Evolutionary conservation across 306 rosid genomes (phyloP).

Genomic region (Quillaja saponaria): DNA sequence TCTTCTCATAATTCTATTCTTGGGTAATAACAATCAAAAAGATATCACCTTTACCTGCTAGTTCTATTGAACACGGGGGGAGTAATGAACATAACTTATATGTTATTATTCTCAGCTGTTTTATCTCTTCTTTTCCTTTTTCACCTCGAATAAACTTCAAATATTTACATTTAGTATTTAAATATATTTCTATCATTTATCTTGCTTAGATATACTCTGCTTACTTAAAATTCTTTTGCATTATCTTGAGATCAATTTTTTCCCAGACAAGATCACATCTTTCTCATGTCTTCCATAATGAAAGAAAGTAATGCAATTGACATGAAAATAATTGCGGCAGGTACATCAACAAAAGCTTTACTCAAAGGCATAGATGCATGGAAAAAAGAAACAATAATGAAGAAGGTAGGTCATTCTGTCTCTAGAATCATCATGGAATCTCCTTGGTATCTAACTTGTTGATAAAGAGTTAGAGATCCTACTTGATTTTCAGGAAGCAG

Average conservation of each 20-base stretch:
- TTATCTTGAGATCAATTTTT: neutral
- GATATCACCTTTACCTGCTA: too few relatives aligned
- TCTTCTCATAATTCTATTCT: slow-evolving; percentile 67
- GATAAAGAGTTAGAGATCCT: slow-evolving; percentile 7
- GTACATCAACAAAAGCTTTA: slow-evolving; percentile 69
- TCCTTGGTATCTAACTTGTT: slow-evolving; percentile 12
- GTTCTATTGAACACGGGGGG: too few relatives aligned
- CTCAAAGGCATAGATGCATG: slow-evolving; percentile 70
- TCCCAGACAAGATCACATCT: neutral
- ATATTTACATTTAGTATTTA: too few relatives aligned
- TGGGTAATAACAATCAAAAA: slow-evolving; percentile 39
- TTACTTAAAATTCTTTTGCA: neutral
- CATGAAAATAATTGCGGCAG: slow-evolving; percentile 37
- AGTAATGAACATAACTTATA: too few relatives aligned
- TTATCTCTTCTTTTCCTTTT: neutral
- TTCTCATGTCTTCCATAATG: neutral
- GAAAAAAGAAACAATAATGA: slow-evolving; percentile 67
- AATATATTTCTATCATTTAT: too few relatives aligned
- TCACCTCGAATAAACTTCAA: too few relatives aligned
- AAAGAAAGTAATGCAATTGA: neutral
- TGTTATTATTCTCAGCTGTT: neutral
- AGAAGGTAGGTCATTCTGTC: slow-evolving; percentile 40
- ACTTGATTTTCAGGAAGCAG: slow-evolving; percentile 63
- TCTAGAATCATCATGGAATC: slow-evolving; percentile 10
- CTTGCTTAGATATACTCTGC: too few relatives aligned